These are phyloP conservation scores for Xanthoparmelia taractica DNA, from an alignment of 495 filamentous ascomycete genomes.

Conservation along the genomic window DNA sequence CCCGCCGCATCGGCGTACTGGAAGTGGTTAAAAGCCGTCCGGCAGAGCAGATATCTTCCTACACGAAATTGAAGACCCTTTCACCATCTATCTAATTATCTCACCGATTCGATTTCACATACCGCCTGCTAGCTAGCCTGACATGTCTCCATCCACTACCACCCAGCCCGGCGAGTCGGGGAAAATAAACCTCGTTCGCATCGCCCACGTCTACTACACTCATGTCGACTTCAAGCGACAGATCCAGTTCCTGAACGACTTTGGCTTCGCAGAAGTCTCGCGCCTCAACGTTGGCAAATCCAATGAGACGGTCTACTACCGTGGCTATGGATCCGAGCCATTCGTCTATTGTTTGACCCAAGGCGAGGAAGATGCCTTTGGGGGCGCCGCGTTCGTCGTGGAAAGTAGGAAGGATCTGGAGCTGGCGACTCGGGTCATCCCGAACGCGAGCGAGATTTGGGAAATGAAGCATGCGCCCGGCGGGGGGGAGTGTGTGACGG, in stretches of 20 bases:
- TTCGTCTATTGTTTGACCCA: conserved; percentile 47
- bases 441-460: conserved; percentile 27
- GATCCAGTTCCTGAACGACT: conserved; percentile 46
- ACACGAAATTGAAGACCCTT: not conserved
- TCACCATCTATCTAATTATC: not conserved
- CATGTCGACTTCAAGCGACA: conserved; percentile 44
- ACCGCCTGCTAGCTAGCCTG: not conserved
- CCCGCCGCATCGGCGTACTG: not conserved
- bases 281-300: conserved; percentile 22
- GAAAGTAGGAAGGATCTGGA: conserved; percentile 50
- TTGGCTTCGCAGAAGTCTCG: conserved; percentile 46
- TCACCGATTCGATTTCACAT: not conserved
- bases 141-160: not conserved
- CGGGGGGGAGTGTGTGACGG: conserved; percentile 30
- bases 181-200: conserved; percentile 47
- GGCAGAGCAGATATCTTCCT: not conserved
- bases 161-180: not conserved
- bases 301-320: conserved; percentile 47
- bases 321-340: conserved; percentile 54
- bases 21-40: not conserved
- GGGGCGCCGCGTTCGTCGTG: conserved; percentile 47
- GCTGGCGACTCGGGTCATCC: conserved; percentile 20
- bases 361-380: conserved; percentile 43
- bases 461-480: conserved; percentile 31
- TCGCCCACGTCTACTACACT: conserved; percentile 52